phyloP scores from a whole-genome alignment of 1,284 basidiomycete species.

The Cutaneotrichosporon sp. region DNA sequence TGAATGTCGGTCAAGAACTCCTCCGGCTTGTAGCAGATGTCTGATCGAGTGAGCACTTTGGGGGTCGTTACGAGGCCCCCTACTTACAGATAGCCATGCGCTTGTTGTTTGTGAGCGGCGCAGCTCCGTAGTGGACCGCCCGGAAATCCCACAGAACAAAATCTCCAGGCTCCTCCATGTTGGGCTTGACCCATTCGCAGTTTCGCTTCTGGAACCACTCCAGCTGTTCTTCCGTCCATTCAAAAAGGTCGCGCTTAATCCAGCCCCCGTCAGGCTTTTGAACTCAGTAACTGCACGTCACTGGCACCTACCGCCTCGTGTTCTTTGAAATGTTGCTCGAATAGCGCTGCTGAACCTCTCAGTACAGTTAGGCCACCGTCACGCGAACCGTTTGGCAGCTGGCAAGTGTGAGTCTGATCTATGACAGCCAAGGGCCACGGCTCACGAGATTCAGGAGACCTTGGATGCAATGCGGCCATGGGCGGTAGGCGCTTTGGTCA shows the following conservation, averaged over 20 bases:
- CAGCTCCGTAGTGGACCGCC: not conserved
- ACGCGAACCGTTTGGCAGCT: conserved; percentile 28
- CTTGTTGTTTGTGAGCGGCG: not conserved
- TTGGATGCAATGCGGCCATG: conserved; percentile 46
- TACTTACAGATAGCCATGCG: not conserved
- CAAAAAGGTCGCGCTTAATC: not conserved
- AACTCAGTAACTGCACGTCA: too few relatives aligned
- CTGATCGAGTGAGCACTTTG: not conserved
- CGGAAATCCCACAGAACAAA: conserved; percentile 32
- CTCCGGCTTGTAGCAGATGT: not conserved
- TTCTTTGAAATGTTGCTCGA: conserved; percentile 42
- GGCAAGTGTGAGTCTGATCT: too few relatives aligned
- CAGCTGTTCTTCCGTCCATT: conserved; percentile 16
- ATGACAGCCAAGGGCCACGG: too few relatives aligned
- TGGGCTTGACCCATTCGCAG: conserved; percentile 31
- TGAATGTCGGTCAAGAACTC: not conserved
- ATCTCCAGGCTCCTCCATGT: conserved; percentile 28
- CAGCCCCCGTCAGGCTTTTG: not conserved
- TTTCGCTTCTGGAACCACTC: conserved; percentile 36
- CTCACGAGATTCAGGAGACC: conserved; percentile 46
- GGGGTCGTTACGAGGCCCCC: too few relatives aligned
- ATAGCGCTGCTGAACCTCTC: conserved; percentile 37
- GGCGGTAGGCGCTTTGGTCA: conserved; percentile 42
- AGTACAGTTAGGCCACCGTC: conserved; percentile 50
- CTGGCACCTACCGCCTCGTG: too few relatives aligned